These are phyloP conservation scores for Cordyceps cateniannulata DNA, from an alignment of 2,329 filamentous ascomycete genomes.

Conservation along the genomic window DNA sequence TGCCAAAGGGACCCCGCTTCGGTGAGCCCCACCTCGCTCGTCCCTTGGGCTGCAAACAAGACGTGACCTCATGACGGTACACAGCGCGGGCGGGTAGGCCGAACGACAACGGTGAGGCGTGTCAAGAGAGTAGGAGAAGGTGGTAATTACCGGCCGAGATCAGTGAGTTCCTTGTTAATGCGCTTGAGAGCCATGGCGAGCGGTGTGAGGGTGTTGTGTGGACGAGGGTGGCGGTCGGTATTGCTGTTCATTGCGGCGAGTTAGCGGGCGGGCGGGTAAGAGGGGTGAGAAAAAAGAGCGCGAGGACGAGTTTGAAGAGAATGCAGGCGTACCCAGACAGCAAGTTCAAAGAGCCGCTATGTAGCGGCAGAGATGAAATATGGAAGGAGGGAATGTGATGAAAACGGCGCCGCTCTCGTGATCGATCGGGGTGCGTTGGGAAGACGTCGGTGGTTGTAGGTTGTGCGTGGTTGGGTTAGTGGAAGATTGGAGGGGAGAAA, in stretches of 20 bases:
- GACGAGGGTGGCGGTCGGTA: conserved; percentile 3
- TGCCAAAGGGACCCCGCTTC: conserved; percentile 29
- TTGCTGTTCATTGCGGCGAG: conserved; percentile 5
- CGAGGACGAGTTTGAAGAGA: neutral
- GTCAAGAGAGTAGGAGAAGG: conserved; percentile 11
- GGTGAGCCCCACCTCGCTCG: conserved; percentile 30
- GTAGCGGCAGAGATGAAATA: neutral
- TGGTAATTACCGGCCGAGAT: conserved; percentile 74
- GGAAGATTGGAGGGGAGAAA: conserved; percentile 4
- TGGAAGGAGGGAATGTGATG: neutral
- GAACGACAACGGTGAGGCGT: conserved; percentile 14
- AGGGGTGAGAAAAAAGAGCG: neutral
- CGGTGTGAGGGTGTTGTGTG: conserved; percentile 16
- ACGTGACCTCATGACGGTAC: conserved; percentile 15
- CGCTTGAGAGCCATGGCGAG: conserved; percentile 78
- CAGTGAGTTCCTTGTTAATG: conserved; percentile 90
- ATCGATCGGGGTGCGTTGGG: conserved; percentile 1
- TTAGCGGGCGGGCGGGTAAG: neutral
- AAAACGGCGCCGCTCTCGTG: conserved; percentile 2
- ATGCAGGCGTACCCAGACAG: neutral
- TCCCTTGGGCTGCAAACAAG: conserved; percentile 22
- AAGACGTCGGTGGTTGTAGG: neutral
- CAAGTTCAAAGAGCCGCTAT: neutral
- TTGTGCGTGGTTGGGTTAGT: conserved; percentile 7
- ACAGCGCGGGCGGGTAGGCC: conserved; percentile 20